These are phyloP conservation scores for Phylloporus sp. DNA, from an alignment of 768 basidiomycete genomes.

Conservation along the genomic window DNA sequence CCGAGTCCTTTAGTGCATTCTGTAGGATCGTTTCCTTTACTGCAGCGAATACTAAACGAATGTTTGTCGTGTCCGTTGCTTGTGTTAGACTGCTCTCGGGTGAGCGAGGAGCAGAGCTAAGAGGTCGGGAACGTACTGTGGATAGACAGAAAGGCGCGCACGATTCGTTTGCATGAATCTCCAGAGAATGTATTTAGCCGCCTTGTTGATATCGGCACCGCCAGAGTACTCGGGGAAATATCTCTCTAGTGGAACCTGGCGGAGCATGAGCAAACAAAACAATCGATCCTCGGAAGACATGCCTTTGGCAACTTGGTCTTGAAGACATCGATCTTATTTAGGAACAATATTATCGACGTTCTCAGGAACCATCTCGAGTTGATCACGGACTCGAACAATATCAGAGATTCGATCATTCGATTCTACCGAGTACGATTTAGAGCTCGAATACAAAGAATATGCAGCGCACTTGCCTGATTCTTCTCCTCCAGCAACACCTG, in stretches of 20 bases:
- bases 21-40: conserved; percentile 93
- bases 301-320: conserved; percentile 64
- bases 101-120: background rate
- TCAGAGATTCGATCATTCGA: conserved; percentile 69
- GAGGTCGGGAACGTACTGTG: conserved; percentile 57
- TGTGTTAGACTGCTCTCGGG: conserved; percentile 58
- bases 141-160: conserved; percentile 81
- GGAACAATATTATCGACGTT: conserved; percentile 61
- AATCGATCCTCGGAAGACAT: background rate
- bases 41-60: conserved; percentile 76
- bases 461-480: conserved; percentile 23
- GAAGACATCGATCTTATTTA: conserved; percentile 75
- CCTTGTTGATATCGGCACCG: conserved; percentile 87
- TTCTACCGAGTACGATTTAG: conserved; percentile 39
- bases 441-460: background rate
- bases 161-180: conserved; percentile 90
- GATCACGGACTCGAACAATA: conserved; percentile 73
- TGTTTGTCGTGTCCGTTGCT: conserved; percentile 85
- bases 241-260: conserved; percentile 63
- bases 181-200: conserved; percentile 93
- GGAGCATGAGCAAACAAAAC: background rate
- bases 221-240: conserved; percentile 90
- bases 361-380: conserved; percentile 75
- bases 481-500: conserved; percentile 63
- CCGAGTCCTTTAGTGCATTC: conserved; percentile 81